Evolutionary conservation across 805 yeast genomes (phyloP).

Genomic region (Schizosaccharomyces pombe): DNA sequence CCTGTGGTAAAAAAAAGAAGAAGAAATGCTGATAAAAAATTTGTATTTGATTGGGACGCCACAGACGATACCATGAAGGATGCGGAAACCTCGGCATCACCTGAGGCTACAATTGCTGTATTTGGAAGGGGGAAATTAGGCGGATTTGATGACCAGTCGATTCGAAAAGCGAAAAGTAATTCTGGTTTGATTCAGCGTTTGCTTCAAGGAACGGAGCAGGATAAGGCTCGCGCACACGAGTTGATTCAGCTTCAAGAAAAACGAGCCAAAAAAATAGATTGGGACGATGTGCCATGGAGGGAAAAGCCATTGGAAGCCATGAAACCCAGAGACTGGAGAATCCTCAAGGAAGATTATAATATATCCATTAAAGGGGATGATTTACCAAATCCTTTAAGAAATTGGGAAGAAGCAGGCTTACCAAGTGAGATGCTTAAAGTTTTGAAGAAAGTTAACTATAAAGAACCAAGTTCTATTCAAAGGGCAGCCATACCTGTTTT

Average conservation of each 20-base stretch:
- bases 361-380: constrained; percentile 30
- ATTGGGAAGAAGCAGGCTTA: constrained; percentile 45
- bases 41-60: constrained; percentile 45
- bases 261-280: constrained; percentile 12
- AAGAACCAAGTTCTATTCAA: constrained; percentile 73
- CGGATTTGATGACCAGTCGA: constrained; percentile 7
- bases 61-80: constrained; percentile 59
- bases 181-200: constrained; percentile 9
- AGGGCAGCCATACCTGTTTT: constrained; percentile 66
- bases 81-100: constrained; percentile 24
- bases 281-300: constrained; percentile 34
- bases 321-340: constrained; percentile 77
- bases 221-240: constrained; percentile 6
- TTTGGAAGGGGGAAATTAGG: constrained; percentile 9
- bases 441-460: constrained; percentile 20
- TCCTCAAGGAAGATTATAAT: constrained; percentile 52
- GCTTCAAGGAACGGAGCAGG: constrained; percentile 6
- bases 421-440: constrained; percentile 20
- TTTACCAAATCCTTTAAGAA: constrained; percentile 36
- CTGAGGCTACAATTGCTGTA: constrained; percentile 16
- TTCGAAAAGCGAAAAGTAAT: constrained; percentile 5
- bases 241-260: constrained; percentile 11
- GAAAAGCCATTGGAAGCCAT: constrained; percentile 38
- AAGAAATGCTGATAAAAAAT: constrained; percentile 17
- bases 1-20: constrained; percentile 6